Percentiles rank a stretch among this genome's conserved stretches.
phyloP scores from a whole-genome alignment of 1,284 basidiomycete species.

The Puccinia horiana region DNA sequence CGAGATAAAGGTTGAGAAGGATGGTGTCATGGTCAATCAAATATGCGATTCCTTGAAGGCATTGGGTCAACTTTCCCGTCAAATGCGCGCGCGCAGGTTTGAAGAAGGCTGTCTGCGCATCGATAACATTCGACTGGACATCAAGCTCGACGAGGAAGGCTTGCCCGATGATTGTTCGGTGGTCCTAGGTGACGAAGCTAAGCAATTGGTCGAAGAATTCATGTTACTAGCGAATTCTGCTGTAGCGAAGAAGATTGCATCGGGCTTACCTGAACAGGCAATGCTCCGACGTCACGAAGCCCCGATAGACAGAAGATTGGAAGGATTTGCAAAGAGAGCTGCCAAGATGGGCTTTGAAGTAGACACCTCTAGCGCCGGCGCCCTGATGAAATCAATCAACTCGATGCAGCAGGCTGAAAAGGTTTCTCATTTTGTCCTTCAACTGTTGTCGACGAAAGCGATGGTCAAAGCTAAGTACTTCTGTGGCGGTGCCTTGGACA shows the following conservation, averaged over 20 bases:
- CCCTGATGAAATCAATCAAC: slow-evolving; percentile 80
- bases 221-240: slow-evolving; percentile 89
- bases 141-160: slow-evolving; percentile 79
- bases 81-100: slow-evolving; percentile 73
- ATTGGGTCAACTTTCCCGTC: slow-evolving; percentile 66
- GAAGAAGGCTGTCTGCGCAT: slow-evolving; percentile 78
- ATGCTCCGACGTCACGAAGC: slow-evolving; percentile 89
- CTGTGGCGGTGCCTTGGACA: slow-evolving; percentile 98
- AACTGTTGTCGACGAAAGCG: slow-evolving; percentile 80
- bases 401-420: slow-evolving; percentile 69
- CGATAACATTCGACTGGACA: slow-evolving; percentile 72
- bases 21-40: slow-evolving; percentile 11
- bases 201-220: slow-evolving; percentile 89
- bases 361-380: slow-evolving; percentile 75
- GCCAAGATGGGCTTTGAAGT: slow-evolving; percentile 78
- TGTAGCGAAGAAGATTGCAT: slow-evolving; percentile 88
- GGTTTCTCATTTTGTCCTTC: slow-evolving; percentile 69
- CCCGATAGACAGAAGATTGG: slow-evolving; percentile 84
- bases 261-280: slow-evolving; percentile 90
- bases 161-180: slow-evolving; percentile 76
- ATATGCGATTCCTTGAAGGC: slow-evolving; percentile 19
- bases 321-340: slow-evolving; percentile 75
- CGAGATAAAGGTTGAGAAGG: slow-evolving; percentile 31
- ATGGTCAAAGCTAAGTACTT: slow-evolving; percentile 94
- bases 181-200: slow-evolving; percentile 70